Evolutionary conservation across 1,284 basidiomycete genomes (phyloP).

Genomic region (Cryptococcus neoformans): DNA sequence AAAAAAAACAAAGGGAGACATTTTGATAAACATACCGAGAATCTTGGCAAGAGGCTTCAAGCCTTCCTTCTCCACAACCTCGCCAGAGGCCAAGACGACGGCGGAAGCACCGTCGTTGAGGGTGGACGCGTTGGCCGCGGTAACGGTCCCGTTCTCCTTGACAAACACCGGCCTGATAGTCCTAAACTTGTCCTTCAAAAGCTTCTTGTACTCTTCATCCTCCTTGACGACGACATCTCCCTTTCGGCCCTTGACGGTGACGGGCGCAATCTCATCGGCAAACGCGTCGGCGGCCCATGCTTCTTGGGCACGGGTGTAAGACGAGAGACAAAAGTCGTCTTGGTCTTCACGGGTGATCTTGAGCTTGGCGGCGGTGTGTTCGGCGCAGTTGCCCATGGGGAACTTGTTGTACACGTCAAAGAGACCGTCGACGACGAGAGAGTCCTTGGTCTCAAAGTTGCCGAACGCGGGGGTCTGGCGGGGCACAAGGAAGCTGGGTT

Average conservation of each 20-base stretch:
- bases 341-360: slow-evolving; percentile 79
- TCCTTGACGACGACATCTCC: slow-evolving; percentile 85
- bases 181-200: slow-evolving; percentile 89
- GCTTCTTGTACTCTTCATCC: slow-evolving; percentile 97
- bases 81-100: slow-evolving; percentile 86
- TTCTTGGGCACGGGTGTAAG: slow-evolving; percentile 86
- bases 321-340: slow-evolving; percentile 88
- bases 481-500: slow-evolving; percentile 14
- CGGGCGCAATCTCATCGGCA: slow-evolving; percentile 82
- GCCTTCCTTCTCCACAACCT: slow-evolving; percentile 82
- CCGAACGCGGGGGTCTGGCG: slow-evolving; percentile 86
- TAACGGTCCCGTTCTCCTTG: slow-evolving; percentile 74
- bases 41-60: slow-evolving; percentile 87
- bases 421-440: slow-evolving; percentile 89
- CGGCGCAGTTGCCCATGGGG: slow-evolving; percentile 95
- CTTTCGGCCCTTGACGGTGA: slow-evolving; percentile 93
- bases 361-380: slow-evolving; percentile 79
- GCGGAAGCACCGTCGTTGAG: slow-evolving; percentile 98
- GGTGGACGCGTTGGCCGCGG: slow-evolving; percentile 93
- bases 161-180: slow-evolving; percentile 85
- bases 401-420: slow-evolving; percentile 96
- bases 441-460: slow-evolving; percentile 81
- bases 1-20: neutral
- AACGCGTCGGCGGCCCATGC: slow-evolving; percentile 88
- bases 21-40: slow-evolving; percentile 61